Evolutionary conservation across 2,329 filamentous ascomycete species (phyloP).

Genomic region (Hypoxylon sp.): DNA sequence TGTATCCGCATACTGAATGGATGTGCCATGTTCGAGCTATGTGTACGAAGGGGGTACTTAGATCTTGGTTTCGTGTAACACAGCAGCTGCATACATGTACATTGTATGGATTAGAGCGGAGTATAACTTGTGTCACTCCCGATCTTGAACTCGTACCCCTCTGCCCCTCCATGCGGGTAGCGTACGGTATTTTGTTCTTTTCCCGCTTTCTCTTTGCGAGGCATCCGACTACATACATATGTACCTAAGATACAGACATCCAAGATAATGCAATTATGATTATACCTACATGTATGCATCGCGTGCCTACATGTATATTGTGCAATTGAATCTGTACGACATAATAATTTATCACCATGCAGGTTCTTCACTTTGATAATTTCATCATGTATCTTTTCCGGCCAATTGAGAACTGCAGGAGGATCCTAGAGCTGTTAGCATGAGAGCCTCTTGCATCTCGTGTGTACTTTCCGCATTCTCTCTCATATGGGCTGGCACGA

Average conservation of each 20-base stretch:
- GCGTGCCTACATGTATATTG: not conserved
- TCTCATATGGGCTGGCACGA: slow-evolving; percentile 19
- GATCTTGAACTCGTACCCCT: not conserved
- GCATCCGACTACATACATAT: not conserved
- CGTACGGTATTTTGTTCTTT: not conserved
- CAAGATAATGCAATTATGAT: slow-evolving; percentile 3
- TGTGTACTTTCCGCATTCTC: slow-evolving; percentile 38
- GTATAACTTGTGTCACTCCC: not conserved
- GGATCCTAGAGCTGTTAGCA: slow-evolving; percentile 1
- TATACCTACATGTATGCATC: too few species aligned
- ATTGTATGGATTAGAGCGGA: not conserved
- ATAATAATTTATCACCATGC: slow-evolving; percentile 2
- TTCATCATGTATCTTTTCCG: slow-evolving; percentile 12
- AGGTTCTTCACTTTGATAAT: slow-evolving; percentile 1
- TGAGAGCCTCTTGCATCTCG: slow-evolving; percentile 38
- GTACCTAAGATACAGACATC: too few species aligned
- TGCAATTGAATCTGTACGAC: slow-evolving; percentile 13
- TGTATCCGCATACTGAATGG: slow-evolving; percentile 3
- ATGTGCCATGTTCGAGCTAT: not conserved
- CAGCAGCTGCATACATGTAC: not conserved
- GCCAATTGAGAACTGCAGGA: slow-evolving; percentile 18
- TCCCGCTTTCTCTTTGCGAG: slow-evolving; percentile 5
- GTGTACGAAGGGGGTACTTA: slow-evolving; percentile 12
- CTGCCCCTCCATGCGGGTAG: not conserved
- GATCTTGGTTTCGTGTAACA: slow-evolving; percentile 11